These are phyloP conservation scores for Vicia faba DNA, from an alignment of 306 rosid species.

Conservation along the genomic window DNA sequence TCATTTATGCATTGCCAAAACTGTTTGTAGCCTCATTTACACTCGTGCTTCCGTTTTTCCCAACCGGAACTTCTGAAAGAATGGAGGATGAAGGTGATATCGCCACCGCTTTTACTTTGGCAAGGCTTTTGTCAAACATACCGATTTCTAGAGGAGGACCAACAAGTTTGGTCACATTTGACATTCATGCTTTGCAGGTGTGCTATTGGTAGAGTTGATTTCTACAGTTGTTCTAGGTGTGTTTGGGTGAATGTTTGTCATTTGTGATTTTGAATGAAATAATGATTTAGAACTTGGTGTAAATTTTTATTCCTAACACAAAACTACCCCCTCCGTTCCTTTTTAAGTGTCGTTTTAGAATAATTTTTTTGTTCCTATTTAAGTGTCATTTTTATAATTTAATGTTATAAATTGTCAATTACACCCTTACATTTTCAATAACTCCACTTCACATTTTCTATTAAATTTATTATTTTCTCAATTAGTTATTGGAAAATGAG, in stretches of 20 bases:
- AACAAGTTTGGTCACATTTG: conserved; percentile 89
- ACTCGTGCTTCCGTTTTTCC: conserved; percentile 94
- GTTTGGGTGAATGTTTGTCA: conserved; percentile 21
- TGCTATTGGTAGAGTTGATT: conserved; percentile 33
- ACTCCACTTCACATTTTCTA: no score
- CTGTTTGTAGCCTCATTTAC: conserved; percentile 84
- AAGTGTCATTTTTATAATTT: no score
- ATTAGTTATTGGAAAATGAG: no score
- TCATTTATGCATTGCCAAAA: conserved; percentile 89
- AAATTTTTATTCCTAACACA: not conserved
- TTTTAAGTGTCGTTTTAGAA: no score
- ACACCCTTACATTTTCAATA: no score
- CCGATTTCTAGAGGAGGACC: conserved; percentile 99
- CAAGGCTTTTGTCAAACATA: conserved; percentile 85
- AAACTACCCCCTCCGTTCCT: no score
- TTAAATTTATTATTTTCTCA: no score
- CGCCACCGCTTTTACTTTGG: conserved; percentile 95
- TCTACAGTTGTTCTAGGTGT: conserved; percentile 27
- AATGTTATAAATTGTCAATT: no score
- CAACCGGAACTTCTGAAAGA: conserved; percentile 93
- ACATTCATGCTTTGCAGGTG: conserved; percentile 98
- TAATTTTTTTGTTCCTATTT: no score
- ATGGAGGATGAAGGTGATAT: conserved; percentile 99
- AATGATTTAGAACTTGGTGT: not conserved
- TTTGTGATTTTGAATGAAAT: conserved; percentile 11